Evolutionary conservation across 441 rosid genomes (phyloP).

Genomic region (Flueggea neowawraea): DNA sequence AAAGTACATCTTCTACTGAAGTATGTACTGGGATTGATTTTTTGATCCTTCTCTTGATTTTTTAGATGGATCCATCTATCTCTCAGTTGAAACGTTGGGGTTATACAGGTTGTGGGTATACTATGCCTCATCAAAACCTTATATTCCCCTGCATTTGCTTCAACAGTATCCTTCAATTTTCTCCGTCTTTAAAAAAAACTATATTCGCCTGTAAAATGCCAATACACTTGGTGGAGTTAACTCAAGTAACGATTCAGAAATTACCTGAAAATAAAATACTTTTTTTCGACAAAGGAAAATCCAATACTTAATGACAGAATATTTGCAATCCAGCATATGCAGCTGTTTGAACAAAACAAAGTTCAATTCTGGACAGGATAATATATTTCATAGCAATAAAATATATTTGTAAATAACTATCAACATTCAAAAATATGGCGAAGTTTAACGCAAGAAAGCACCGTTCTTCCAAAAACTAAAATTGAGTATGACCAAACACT

Average conservation of each 20-base stretch:
- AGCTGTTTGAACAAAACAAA: neutral
- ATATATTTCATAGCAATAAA: too few species aligned
- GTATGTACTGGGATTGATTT: neutral
- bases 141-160: slow-evolving; percentile 7
- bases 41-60: slow-evolving; percentile 1
- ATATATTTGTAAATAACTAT: too few species aligned
- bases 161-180: neutral
- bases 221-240: neutral
- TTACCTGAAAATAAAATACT: neutral
- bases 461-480: too few species aligned
- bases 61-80: neutral
- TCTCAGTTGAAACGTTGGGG: slow-evolving; percentile 9
- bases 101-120: slow-evolving; percentile 23
- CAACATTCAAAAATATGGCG: too few species aligned
- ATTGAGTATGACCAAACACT: too few species aligned
- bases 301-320: too few species aligned
- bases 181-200: neutral
- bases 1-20: neutral
- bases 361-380: too few species aligned
- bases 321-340: neutral
- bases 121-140: slow-evolving; percentile 19
- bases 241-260: neutral
- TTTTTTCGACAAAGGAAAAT: too few species aligned
- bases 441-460: too few species aligned
- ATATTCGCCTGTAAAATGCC: slow-evolving; percentile 18